Evolutionary conservation across 352 stramenopile genomes (phyloP).

Genomic region (Phytophthora citrophthora): DNA sequence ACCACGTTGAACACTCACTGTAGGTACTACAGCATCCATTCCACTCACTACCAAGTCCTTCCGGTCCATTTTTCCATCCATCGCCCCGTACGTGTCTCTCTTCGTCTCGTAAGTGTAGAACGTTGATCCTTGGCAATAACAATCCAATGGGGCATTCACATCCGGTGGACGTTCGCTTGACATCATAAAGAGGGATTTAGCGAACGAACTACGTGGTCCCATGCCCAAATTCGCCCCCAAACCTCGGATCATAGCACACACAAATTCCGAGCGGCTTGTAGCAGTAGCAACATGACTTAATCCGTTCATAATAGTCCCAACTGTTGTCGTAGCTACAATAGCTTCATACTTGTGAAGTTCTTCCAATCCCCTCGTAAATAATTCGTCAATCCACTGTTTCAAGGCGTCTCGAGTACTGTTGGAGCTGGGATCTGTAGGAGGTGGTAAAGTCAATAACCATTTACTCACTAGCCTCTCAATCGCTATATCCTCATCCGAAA

Average conservation of each 20-base stretch:
- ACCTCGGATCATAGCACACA: conserved; percentile 91
- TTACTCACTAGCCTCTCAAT: conserved; percentile 81
- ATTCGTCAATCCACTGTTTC: conserved; percentile 91
- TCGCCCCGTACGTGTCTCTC: conserved; percentile 73
- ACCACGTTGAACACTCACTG: conserved; percentile 85
- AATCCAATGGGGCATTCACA: conserved; percentile 87
- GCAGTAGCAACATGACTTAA: conserved; percentile 87
- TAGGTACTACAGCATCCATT: conserved; percentile 64
- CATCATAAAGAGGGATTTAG: conserved; percentile 93
- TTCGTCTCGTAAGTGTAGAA: conserved; percentile 86
- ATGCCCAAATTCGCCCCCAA: conserved; percentile 92
- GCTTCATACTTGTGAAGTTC: conserved; percentile 87
- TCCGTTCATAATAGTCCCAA: conserved; percentile 94
- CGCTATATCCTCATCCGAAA: conserved; percentile 92
- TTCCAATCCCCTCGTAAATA: conserved; percentile 90
- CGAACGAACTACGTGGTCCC: conserved; percentile 77
- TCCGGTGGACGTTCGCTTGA: conserved; percentile 91
- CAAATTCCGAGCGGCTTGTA: conserved; percentile 86
- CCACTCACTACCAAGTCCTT: conserved; percentile 49
- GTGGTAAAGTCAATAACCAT: conserved; percentile 67
- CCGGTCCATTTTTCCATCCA: conserved; percentile 70
- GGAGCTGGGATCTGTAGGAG: conserved; percentile 15
- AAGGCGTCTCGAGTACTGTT: conserved; percentile 58
- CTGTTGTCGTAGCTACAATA: conserved; percentile 93
- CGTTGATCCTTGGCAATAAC: conserved; percentile 75